phyloP scores from a whole-genome alignment of 441 rosid species.

The Populus hybrid region DNA sequence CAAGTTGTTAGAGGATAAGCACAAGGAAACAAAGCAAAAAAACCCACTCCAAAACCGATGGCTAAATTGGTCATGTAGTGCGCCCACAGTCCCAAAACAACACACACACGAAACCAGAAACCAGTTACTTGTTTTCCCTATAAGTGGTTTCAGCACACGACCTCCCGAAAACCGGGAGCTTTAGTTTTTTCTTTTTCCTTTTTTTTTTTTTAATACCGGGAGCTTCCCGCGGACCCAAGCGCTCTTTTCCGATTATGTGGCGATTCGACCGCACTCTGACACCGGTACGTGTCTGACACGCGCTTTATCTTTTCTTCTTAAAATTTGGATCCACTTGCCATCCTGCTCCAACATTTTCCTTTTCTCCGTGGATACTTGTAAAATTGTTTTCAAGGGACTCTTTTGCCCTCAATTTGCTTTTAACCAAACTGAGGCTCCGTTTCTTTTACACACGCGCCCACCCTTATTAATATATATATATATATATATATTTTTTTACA shows the following conservation, averaged over 20 bases:
- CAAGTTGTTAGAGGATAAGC: constrained; percentile 8
- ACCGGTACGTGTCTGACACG: constrained; percentile 51
- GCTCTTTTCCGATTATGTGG: constrained; percentile 42
- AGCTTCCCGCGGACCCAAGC: constrained; percentile 22
- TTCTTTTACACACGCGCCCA: not conserved
- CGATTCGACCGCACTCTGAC: constrained; percentile 64
- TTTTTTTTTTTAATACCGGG: constrained; percentile 4
- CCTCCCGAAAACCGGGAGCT: constrained; percentile 74
- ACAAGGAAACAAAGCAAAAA: not conserved
- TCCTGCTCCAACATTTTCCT: constrained; percentile 22
- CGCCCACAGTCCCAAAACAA: constrained; percentile 52
- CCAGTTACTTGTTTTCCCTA: constrained; percentile 37
- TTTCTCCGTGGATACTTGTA: constrained; percentile 5
- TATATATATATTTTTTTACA: too few species aligned
- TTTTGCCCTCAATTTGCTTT: constrained; percentile 8
- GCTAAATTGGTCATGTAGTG: constrained; percentile 23
- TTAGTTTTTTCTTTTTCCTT: not conserved
- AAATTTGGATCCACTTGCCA: constrained; percentile 43
- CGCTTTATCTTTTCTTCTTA: constrained; percentile 25
- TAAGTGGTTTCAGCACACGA: constrained; percentile 31
- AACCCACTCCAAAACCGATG: constrained; percentile 28
- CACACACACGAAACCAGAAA: constrained; percentile 32
- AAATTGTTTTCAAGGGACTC: not conserved
- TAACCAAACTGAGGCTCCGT: not conserved
- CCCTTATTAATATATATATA: too few species aligned